Percentiles rank a stretch among this genome's conserved stretches.
These are phyloP conservation scores for Plantago rigida DNA, from an alignment of 305 asterid genomes.

Conservation along the genomic window DNA sequence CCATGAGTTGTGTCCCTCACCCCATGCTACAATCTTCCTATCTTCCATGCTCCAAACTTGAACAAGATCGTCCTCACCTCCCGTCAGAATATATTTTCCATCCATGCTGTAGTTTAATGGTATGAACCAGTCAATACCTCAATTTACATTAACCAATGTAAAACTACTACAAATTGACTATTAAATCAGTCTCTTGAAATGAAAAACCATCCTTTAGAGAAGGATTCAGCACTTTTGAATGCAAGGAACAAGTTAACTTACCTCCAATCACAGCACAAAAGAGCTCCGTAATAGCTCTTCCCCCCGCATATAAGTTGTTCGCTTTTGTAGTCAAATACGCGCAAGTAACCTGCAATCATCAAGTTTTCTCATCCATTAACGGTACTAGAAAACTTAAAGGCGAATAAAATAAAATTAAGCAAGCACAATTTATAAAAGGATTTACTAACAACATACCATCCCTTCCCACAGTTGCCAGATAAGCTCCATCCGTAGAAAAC, in stretches of 20 bases:
- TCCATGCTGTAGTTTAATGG: conserved; percentile 67
- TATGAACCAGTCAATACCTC: conserved; percentile 13
- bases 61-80: conserved; percentile 98
- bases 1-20: conserved; percentile 99
- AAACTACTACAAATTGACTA: conserved; percentile 8
- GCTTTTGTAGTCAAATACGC: conserved; percentile 84
- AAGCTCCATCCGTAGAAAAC: conserved; percentile 79
- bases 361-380: conserved; percentile 23
- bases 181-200: conserved; percentile 13
- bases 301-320: conserved; percentile 91
- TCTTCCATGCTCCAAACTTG: conserved; percentile 99
- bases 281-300: conserved; percentile 94
- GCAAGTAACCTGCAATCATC: conserved; percentile 62
- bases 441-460: conserved; percentile 56
- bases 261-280: conserved; percentile 98
- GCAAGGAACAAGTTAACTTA: conserved; percentile 27
- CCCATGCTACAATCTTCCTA: conserved; percentile 93
- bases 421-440: no score
- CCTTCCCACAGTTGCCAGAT: conserved; percentile 97
- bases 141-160: no score
- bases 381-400: conserved; percentile 13
- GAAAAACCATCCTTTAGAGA: background rate
- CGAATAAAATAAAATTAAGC: conserved; percentile 22
- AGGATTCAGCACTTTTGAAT: background rate
- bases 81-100: conserved; percentile 89